Evolutionary conservation across 176 grass and related monocot genomes (phyloP).

Genomic region (Musa itinerans): DNA sequence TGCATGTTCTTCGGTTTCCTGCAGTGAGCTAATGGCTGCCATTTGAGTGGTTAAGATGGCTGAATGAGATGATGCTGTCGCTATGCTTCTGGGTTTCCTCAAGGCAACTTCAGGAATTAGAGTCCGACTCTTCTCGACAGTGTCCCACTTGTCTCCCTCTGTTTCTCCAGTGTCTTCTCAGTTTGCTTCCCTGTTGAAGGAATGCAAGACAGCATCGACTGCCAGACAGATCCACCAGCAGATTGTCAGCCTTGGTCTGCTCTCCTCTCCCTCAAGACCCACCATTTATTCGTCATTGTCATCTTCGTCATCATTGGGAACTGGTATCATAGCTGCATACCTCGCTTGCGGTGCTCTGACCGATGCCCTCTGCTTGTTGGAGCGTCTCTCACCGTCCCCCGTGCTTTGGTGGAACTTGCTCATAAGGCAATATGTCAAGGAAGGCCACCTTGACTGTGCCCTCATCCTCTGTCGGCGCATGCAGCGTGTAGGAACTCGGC

Average conservation of each 20-base stretch:
- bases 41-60: constrained; percentile 1
- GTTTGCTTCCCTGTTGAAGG: constrained; percentile 8
- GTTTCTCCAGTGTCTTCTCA: neutral
- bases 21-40: neutral
- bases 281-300: neutral
- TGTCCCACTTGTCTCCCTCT: neutral
- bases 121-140: constrained; percentile 7
- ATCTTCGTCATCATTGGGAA: constrained; percentile 10
- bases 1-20: neutral
- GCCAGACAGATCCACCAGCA: constrained; percentile 15
- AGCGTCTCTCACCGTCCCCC: constrained; percentile 41
- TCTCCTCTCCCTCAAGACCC: neutral
- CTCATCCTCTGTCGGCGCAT: constrained; percentile 46
- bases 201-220: constrained; percentile 8
- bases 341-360: neutral
- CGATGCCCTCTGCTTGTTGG: constrained; percentile 42
- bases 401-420: constrained; percentile 66
- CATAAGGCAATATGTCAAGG: constrained; percentile 45
- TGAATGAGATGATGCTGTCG: constrained; percentile 5
- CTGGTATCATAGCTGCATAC: constrained; percentile 16
- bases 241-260: constrained; percentile 13
- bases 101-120: constrained; percentile 5
- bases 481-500: constrained; percentile 52
- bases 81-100: constrained; percentile 7
- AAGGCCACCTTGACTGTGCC: constrained; percentile 48